Evolutionary conservation across 371 early-diverging fungal genomes (phyloP), one percentile per base, ranked within the genome.

Genomic region (Blakeslea trispora): DNA sequence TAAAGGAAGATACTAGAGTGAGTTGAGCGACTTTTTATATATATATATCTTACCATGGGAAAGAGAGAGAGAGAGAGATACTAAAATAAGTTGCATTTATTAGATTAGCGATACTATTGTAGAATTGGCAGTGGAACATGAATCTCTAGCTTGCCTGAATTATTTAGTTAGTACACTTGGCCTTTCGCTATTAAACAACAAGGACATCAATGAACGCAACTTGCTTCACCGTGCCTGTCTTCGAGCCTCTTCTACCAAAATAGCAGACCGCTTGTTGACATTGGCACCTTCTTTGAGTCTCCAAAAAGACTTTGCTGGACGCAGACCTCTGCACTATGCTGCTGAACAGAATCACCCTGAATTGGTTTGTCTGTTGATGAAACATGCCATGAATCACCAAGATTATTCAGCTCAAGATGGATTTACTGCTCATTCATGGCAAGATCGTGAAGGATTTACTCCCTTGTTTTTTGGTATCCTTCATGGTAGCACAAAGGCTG

Each of bases 311-410:
- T 83, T 83, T 54, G 71, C 79, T 51, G 88, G 89, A 5, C 74
- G 88, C 34, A 73, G 81, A 1, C 86, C 91, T 0, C 58, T 89
- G 37, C 91, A 91, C 50, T 89, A 89, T 52, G 84, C 88, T 3
- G 83, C 84, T 9, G 76, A 85, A 67, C 68, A 81, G 10, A 82
- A 83, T 22, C 69, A 69, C 34, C 53, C 81, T 13, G 62, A 66
- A 17, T 69, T 81, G 6, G 77, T 83, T 1, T 50, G 61, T 10
- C 40, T 74, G 0, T 66, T 88, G 7, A 45, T 87, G 34, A 48
- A 57, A 2, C 75, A 84, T 63, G 70, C 85, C 1, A 71, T 81
- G 13, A 42, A 58, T 1, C 63, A 72, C 5, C 66, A 65, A 0
- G 66, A 84, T 41, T 83, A 81, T 42, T 53, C 64, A 21, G 52